Conservation (phyloP, 148 eudicot genomes). For the Rhododendron simsii region DNA sequence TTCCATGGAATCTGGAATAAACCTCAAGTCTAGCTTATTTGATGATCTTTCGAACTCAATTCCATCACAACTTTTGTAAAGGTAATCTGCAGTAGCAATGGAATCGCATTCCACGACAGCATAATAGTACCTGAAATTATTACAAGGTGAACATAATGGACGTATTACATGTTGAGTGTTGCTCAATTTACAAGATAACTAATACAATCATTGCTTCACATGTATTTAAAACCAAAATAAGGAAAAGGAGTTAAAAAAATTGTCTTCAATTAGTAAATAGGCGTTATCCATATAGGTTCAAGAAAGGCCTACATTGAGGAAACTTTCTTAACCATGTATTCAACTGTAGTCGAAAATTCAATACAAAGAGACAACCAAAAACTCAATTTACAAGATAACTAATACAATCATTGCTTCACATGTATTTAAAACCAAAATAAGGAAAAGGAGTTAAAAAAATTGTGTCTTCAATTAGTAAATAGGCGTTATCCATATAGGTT, state of each 20-base stretch:
- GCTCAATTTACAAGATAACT: background rate
- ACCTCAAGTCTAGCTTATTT: constrained; percentile 84
- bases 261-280: background rate
- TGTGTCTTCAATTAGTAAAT: background rate
- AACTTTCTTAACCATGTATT: background rate
- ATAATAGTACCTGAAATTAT: constrained; percentile 66
- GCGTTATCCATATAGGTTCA: background rate
- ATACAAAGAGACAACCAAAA: too few relatives aligned
- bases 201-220: background rate
- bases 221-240: background rate
- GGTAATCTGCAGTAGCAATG: constrained; percentile 79
- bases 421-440: background rate
- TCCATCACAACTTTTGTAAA: constrained; percentile 86
- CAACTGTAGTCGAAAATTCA: background rate
- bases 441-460: background rate
- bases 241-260: background rate
- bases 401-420: background rate
- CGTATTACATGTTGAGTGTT: background rate
- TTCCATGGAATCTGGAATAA: constrained; percentile 91
- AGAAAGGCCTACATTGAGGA: background rate
- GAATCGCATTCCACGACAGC: constrained; percentile 96
- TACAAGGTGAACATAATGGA: background rate
- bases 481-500: background rate
- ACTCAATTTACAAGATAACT: background rate
- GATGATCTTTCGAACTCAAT: constrained; percentile 90